A percentile compares a stretch with the other conserved stretches of the same genome.
Evolutionary conservation across 148 eudicot genomes (phyloP).

Genomic region (Rhododendron ferrugineum): DNA sequence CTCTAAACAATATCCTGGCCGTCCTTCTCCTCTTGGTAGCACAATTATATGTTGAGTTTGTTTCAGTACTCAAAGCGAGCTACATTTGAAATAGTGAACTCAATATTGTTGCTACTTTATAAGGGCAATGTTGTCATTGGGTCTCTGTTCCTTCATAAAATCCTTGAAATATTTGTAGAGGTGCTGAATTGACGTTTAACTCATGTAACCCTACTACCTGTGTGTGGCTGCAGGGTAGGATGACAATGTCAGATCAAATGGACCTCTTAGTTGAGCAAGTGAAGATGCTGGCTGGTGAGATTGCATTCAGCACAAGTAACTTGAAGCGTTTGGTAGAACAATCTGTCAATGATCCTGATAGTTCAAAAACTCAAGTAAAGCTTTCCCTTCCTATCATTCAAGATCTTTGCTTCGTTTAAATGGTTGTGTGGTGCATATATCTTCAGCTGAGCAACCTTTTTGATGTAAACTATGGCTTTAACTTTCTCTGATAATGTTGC

Average conservation of each 20-base stretch:
- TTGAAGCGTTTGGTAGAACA: constrained; percentile 92
- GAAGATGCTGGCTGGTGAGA: constrained; percentile 98
- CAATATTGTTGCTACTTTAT: neutral
- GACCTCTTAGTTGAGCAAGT: constrained; percentile 97
- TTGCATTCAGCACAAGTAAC: constrained; percentile 92
- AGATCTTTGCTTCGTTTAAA: neutral
- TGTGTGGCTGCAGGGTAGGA: constrained; percentile 47
- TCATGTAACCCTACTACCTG: constrained; percentile 1
- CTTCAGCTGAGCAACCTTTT: neutral
- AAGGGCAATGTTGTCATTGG: neutral
- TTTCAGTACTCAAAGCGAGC: neutral
- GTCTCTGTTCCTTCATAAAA: neutral
- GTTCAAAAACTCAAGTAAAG: constrained; percentile 67
- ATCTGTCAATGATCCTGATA: constrained; percentile 72
- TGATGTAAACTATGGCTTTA: neutral
- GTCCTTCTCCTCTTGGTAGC: neutral
- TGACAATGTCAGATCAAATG: constrained; percentile 78
- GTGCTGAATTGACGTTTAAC: neutral
- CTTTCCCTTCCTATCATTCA: neutral
- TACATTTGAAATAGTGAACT: neutral
- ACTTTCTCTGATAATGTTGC: neutral
- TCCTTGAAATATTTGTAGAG: neutral
- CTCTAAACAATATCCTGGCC: neutral
- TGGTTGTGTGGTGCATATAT: neutral
- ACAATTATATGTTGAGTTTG: neutral